phyloP scores from a whole-genome alignment of 768 basidiomycete species.

The Amanita subjunquillea region DNA sequence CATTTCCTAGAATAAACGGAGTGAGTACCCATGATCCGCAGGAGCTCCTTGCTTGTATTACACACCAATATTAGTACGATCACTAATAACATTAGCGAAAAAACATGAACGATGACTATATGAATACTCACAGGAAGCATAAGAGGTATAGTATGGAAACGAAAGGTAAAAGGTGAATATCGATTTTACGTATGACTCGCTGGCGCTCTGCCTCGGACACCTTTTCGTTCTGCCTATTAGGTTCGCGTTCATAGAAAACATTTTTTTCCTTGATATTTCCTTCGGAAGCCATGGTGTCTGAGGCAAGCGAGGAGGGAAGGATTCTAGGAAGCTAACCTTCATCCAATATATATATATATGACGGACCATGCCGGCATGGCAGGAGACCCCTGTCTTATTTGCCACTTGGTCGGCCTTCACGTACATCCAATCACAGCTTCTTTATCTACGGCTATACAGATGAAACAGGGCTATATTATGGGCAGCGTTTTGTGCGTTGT shows the following conservation, averaged over 20 bases:
- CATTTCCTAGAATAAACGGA: slow-evolving; percentile 10
- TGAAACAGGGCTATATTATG: too few relatives aligned
- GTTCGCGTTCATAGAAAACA: background rate
- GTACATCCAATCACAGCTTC: too few relatives aligned
- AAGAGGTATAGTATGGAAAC: slow-evolving; percentile 34
- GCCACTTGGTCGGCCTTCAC: background rate
- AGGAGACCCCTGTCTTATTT: too few relatives aligned
- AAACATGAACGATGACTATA: background rate
- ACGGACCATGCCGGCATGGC: background rate
- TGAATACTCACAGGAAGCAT: slow-evolving; percentile 31
- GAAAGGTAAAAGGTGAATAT: slow-evolving; percentile 32
- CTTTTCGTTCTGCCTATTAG: background rate
- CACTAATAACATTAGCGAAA: slow-evolving; percentile 8
- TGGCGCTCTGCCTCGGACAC: slow-evolving; percentile 10
- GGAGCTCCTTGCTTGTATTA: background rate
- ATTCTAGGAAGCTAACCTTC: background rate
- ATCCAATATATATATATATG: background rate
- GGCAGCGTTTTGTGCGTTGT: too few relatives aligned
- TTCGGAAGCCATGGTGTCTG: background rate
- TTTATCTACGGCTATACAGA: too few relatives aligned
- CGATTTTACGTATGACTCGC: slow-evolving; percentile 29
- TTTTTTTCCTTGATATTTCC: background rate
- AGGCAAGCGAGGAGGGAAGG: background rate
- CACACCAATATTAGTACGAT: slow-evolving; percentile 17
- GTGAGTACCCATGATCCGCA: background rate